Base-by-base conservation (phyloP, 1,284 basidiomycete genomes). In the Salmacisia buchloeana region DNA sequence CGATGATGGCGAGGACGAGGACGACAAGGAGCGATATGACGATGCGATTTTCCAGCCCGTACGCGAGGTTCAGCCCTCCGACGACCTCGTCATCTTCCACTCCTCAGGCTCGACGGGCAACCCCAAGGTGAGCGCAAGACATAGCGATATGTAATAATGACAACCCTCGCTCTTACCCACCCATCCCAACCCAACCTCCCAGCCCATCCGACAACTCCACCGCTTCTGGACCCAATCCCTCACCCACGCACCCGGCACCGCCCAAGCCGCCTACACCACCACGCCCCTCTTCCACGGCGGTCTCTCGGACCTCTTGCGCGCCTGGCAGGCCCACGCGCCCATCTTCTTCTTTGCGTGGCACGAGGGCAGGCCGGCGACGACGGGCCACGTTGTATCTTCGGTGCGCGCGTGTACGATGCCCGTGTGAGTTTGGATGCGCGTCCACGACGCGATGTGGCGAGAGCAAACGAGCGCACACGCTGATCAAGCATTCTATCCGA, bases 101-200 rank as follows among this genome's bases (percentile, higher is more conserved):
- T 86, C 86, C 2, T 84, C 83, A 1, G 86, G 86, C 38, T 86
- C 85, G 13, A 85, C 85, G 5, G 81, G 85, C 27, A 80, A 82
- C 58, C 82, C 82, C 9, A 84, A 86, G 71, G 83, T 84, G 0
- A 81, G 84, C 45, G 74, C n/a, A n/a, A n/a, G n/a, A n/a, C n/a
- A n/a, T n/a, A n/a, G n/a, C n/a, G n/a, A n/a, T n/a, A n/a, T n/a
- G n/a, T n/a, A n/a, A n/a, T n/a, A n/a, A n/a, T n/a, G n/a, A n/a
- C n/a, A n/a, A 78, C 23, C 73, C 81, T 27, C 12, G 52, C 15
- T 56, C 31, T 27, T n/a, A 27, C 21, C 5, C 54, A n/a, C n/a
- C n/a, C n/a, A 52, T 82, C 81, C 0, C 84, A 85, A 71, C 78
- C 78, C 43, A 49, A 62, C n/a, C 65, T 69, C 61, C 67, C 74